Percentiles rank a stretch among this genome's conserved stretches.
phyloP scores from a whole-genome alignment of 2,329 filamentous ascomycete species.

The Xylariaceae sp. region DNA sequence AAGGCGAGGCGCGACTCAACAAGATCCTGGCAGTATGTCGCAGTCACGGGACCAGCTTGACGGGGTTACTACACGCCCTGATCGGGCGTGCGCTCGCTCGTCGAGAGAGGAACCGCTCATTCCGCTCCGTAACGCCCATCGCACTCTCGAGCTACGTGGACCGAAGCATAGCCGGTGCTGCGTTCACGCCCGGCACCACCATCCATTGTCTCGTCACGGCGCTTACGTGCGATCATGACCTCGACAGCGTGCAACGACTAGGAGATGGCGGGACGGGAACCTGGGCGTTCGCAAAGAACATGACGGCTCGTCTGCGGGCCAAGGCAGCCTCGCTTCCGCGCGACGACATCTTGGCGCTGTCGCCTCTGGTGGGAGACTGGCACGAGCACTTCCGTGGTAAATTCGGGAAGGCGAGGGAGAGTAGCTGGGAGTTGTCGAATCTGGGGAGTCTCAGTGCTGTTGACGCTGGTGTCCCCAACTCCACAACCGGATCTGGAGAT shows the following conservation, averaged over 20 bases:
- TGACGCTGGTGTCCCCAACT: slow-evolving; percentile 7
- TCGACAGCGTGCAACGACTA: slow-evolving; percentile 12
- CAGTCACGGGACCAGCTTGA: slow-evolving; percentile 40
- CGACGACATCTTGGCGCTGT: slow-evolving; percentile 40
- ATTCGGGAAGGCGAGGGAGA: slow-evolving; percentile 38
- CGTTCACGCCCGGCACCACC: slow-evolving; percentile 27
- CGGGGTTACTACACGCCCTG: slow-evolving; percentile 44
- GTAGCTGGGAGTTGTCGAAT: slow-evolving; percentile 50
- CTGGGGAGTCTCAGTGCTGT: slow-evolving; percentile 36
- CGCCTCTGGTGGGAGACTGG: slow-evolving; percentile 42
- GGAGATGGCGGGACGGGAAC: slow-evolving; percentile 26
- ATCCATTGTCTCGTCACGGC: slow-evolving; percentile 40
- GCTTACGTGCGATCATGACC: slow-evolving; percentile 27
- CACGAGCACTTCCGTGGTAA: slow-evolving; percentile 36
- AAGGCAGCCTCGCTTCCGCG: slow-evolving; percentile 33
- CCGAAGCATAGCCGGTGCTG: neutral
- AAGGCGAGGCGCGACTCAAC: slow-evolving; percentile 23
- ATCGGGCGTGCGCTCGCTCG: slow-evolving; percentile 37
- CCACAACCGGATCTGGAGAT: neutral
- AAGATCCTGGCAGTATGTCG: slow-evolving; percentile 38
- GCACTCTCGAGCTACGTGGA: slow-evolving; percentile 38
- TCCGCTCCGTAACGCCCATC: slow-evolving; percentile 40
- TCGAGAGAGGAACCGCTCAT: slow-evolving; percentile 33
- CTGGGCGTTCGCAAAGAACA: slow-evolving; percentile 38
- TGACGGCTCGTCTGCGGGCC: slow-evolving; percentile 34